phyloP scores from a whole-genome alignment of 2,329 filamentous ascomycete genomes.

The Sporothrix protearum region DNA sequence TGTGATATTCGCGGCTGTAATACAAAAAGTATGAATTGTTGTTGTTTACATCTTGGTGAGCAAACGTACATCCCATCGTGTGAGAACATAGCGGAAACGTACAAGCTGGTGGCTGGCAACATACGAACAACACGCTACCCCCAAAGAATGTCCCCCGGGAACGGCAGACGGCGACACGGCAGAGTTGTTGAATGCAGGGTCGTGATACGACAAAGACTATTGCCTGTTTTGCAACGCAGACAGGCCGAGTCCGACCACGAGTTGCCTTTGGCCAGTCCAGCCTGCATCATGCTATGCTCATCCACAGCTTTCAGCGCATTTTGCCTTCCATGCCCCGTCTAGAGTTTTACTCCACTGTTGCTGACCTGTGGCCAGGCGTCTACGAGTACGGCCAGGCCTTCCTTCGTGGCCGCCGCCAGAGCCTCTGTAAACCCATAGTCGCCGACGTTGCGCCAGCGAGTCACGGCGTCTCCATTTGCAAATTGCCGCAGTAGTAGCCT shows the following conservation, averaged over 20 bases:
- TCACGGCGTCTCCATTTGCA: neutral
- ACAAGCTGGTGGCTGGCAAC: neutral
- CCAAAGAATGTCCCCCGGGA: neutral
- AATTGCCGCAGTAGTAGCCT: neutral
- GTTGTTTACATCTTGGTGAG: neutral
- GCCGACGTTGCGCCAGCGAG: slow-evolving; percentile 1
- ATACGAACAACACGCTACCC: neutral
- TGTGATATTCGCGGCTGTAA: neutral
- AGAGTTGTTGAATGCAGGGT: neutral
- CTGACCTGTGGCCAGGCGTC: neutral
- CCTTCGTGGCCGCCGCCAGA: neutral
- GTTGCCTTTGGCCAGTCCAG: neutral
- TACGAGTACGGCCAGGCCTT: neutral
- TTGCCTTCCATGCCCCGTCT: neutral
- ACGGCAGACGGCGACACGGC: neutral
- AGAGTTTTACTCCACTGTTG: neutral
- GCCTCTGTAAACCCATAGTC: neutral
- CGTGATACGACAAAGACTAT: neutral
- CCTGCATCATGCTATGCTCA: too few species aligned
- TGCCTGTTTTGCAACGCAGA: neutral
- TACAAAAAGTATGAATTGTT: too few species aligned
- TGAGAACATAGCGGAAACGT: neutral
- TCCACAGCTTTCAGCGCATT: neutral
- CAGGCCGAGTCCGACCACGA: neutral
- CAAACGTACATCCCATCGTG: neutral